These are phyloP conservation scores for Nelumbo lutea DNA, from an alignment of 164 flowering plant genomes.

Conservation along the genomic window DNA sequence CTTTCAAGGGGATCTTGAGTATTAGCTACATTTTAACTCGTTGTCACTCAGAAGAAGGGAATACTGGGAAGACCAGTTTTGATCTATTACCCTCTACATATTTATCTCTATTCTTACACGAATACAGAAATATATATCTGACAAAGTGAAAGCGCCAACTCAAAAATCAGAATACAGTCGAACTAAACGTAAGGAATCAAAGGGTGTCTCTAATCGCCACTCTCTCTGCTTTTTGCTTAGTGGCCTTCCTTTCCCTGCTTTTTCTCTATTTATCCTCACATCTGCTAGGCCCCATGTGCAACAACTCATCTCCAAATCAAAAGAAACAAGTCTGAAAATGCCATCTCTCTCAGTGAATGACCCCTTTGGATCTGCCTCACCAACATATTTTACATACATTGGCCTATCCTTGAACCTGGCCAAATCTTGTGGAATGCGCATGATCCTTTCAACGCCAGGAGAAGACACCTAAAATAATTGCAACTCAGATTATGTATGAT, in stretches of 20 bases:
- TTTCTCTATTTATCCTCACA: conserved; percentile 74
- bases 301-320: conserved; percentile 46
- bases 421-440: conserved; percentile 67
- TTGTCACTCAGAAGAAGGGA: not conserved
- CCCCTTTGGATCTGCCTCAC: conserved; percentile 26
- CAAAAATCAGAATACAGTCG: conserved; percentile 52
- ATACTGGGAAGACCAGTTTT: not conserved
- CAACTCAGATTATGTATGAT: conserved; percentile 3
- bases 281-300: conserved; percentile 90
- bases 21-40: too few relatives aligned
- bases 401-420: conserved; percentile 71
- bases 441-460: conserved; percentile 81
- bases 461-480: conserved; percentile 64
- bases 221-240: conserved; percentile 81
- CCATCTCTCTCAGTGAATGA: conserved; percentile 58
- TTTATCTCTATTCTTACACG: not conserved
- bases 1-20: too few relatives aligned
- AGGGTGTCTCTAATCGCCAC: conserved; percentile 70
- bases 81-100: not conserved
- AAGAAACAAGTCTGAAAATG: conserved; percentile 65
- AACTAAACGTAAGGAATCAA: conserved; percentile 60
- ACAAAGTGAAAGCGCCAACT: not conserved
- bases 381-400: conserved; percentile 64
- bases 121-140: not conserved
- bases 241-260: conserved; percentile 91